phyloP scores from a whole-genome alignment of 495 filamentous ascomycete genomes.

The Hypoxylon subgilvum region DNA sequence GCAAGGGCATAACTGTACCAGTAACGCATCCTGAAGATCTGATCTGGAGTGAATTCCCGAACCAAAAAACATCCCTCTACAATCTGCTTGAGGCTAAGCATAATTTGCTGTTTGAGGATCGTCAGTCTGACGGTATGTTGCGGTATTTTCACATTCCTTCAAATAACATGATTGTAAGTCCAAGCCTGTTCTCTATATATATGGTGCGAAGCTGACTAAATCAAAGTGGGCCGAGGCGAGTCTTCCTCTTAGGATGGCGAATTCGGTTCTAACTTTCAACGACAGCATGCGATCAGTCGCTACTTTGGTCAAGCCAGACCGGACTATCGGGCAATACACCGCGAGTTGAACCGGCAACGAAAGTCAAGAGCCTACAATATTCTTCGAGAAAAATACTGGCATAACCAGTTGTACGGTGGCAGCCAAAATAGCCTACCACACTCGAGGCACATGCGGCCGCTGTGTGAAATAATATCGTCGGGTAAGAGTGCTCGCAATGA shows the following conservation, averaged over 20 bases:
- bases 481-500: slow-evolving; percentile 21
- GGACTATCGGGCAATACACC: slow-evolving; percentile 4
- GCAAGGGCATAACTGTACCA: neutral
- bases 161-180: slow-evolving; percentile 39
- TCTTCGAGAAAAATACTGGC: slow-evolving; percentile 33
- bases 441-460: slow-evolving; percentile 47
- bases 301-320: slow-evolving; percentile 27
- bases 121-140: neutral
- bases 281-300: slow-evolving; percentile 22
- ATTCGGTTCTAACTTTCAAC: neutral
- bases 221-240: slow-evolving; percentile 36
- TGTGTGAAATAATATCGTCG: slow-evolving; percentile 43
- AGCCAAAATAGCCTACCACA: slow-evolving; percentile 36
- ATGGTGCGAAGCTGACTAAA: neutral
- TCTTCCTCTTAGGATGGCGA: neutral
- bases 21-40: neutral
- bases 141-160: slow-evolving; percentile 38
- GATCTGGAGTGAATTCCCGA: slow-evolving; percentile 27
- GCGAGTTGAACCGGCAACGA: slow-evolving; percentile 5
- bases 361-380: slow-evolving; percentile 20
- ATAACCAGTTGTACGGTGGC: slow-evolving; percentile 31
- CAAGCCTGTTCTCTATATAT: neutral
- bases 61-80: slow-evolving; percentile 24
- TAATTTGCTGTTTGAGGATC: neutral
- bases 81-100: neutral